Base-by-base conservation (phyloP, 1,284 basidiomycete genomes). In the Ganoderma sinense region DNA sequence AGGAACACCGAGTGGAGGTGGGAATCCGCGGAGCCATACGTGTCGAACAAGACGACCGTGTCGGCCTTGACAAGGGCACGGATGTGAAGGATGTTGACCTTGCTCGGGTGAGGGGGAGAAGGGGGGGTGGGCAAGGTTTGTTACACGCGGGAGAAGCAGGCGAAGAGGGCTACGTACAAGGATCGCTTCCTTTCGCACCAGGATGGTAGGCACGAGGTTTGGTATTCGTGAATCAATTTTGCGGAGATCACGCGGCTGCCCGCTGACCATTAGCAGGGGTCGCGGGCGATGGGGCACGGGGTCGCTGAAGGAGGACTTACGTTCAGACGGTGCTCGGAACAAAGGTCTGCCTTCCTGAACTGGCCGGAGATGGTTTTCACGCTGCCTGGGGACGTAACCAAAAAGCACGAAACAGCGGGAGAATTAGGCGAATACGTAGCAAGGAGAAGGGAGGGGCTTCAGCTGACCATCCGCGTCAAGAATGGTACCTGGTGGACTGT, bases 201-300 rank as follows among this genome's bases (percentile, higher is more conserved):
- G 87, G 77, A 99, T 98, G 48, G 96, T 97, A 40, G 97, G 97
- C 18, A 99, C 95, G 67, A 97, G 89, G 81, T 97, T 98, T 26
- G 97, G 96, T 69, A 97, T 90, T 72, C 96, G 87, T 16, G 95
- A 96, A 84, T 99, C 97, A 76, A 99, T 96, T 84, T 98, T 98
- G 68, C 97, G 92, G 55, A 99, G 86, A 83, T 99, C 97, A 85
- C 97, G 93, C 73, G 96, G 94, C 94, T 98, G 79, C 69, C 68
- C 60, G 68, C 70, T 73, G 73, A 71, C 66, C 13, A 43, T 76
- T 23, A 78, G 70, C 53, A 55, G 48, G 51, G 55, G 43, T 43
- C 36, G 59, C 31, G 55, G 51, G 53, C 33, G 62, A 61, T 39
- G 36, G 62, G 61, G 64, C 59, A 53, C 14, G 39, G 59, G 59